Base-by-base conservation (phyloP, 2,329 filamentous ascomycete genomes). In the Penicillium janthinellum region DNA sequence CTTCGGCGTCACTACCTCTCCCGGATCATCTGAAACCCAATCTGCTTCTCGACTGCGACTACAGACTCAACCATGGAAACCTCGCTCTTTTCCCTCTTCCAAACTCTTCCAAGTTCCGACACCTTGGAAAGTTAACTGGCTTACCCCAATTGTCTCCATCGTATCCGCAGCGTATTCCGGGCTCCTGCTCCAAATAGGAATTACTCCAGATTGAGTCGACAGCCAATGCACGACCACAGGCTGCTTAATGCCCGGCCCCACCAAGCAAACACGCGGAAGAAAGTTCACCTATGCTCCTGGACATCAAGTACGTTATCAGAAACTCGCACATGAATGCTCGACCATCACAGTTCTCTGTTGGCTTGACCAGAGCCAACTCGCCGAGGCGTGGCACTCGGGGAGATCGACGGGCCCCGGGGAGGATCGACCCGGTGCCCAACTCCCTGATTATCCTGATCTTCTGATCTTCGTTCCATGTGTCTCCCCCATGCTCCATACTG, bases 91-190 rank as follows among this genome's bases (percentile, higher is more conserved):
- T 45, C 3, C 28, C 45, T 20, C 2, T 14, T 22, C 38, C 4
- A 38, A 5, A 1, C 45, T 20, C 2, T 14, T 22, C 38, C 4
- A 38, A 5, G 4, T 17, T 42, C 39, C 22, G 42, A 15, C 22
- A 28, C 28, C 37, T 38, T 22, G 25, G 42, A 53, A 44, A 34
- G 25, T 42, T 50, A 38, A 14, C 42, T 20, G 56, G n/a, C 22
- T 57, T 41, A 63, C 61, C 53, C 61, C 61, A 63, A 63, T 35
- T 60, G 47, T 10, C 50, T 55, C 44, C 50, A 45, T 54, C 51
- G 57, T 62, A 58, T 56, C 22, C 34, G 34, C 31, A 45, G 48
- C 62, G 59, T 64, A 64, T 65, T 35, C n/a, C n/a, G 25, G n/a
- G 17, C 42, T 15, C 35, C 37, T 56, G 17, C 38, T 34, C 28